A percentile compares a stretch with the other conserved stretches of the same genome.
Evolutionary conservation across 805 yeast genomes (phyloP).

Genomic region (Isabelozyma pseudorhagii): DNA sequence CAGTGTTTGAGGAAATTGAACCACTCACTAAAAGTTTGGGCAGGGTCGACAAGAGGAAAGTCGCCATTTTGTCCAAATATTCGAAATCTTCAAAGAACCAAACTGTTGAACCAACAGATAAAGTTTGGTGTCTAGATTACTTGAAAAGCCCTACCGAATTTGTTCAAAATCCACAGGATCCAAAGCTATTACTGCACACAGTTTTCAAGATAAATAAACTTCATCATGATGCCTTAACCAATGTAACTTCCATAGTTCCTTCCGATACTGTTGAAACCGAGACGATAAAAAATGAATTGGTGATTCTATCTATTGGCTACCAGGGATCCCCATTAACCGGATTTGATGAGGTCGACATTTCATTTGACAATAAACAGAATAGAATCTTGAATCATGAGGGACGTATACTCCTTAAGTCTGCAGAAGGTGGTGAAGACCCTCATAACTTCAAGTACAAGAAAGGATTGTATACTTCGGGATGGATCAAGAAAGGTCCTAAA

Average conservation of each 20-base stretch:
- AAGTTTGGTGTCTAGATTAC: slow-evolving; percentile 67
- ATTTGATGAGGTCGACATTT: slow-evolving; percentile 38
- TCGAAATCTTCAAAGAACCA: slow-evolving; percentile 3
- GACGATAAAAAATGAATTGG: slow-evolving; percentile 53
- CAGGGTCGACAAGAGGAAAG: slow-evolving; percentile 61
- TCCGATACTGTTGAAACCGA: slow-evolving; percentile 26
- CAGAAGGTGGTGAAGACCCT: slow-evolving; percentile 11
- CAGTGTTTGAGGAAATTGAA: slow-evolving; percentile 22
- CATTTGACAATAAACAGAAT: slow-evolving; percentile 22
- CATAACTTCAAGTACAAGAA: slow-evolving; percentile 20
- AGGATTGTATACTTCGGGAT: slow-evolving; percentile 80
- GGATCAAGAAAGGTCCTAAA: slow-evolving; percentile 83
- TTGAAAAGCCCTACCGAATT: slow-evolving; percentile 61
- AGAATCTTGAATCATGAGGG: slow-evolving; percentile 33
- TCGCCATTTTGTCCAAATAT: slow-evolving; percentile 60
- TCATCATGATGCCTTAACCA: slow-evolving; percentile 32
- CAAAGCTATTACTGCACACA: slow-evolving; percentile 40
- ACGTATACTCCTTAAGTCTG: slow-evolving; percentile 17
- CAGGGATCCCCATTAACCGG: slow-evolving; percentile 63
- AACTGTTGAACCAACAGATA: slow-evolving; percentile 6
- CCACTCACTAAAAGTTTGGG: slow-evolving; percentile 23
- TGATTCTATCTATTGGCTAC: slow-evolving; percentile 83
- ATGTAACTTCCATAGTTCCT: slow-evolving; percentile 29
- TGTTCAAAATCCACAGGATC: slow-evolving; percentile 35
- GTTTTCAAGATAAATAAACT: slow-evolving; percentile 49